Evolutionary conservation across 495 filamentous ascomycete genomes (phyloP), one percentile per base, ranked within the genome.

Genomic region (Penicillium arizonense): DNA sequence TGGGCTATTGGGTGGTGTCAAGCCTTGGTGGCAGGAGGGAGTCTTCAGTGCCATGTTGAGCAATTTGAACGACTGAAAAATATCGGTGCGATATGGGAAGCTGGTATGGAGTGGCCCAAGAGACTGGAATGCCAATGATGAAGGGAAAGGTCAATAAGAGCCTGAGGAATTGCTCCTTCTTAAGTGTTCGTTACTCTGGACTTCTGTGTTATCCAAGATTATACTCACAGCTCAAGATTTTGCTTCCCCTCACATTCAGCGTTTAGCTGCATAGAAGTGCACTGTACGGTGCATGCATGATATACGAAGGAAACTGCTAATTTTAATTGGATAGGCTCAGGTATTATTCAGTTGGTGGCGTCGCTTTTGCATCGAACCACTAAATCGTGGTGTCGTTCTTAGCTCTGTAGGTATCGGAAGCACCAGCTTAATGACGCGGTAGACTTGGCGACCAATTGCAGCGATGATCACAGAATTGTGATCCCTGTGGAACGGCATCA

Each of bases 1-100:
- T 38, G 38, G 52, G 32, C 52, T 55, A 49, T 44, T 20, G 1
- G 32, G 52, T 1, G 44, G 52, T 39, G 52, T 55, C 38, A 43
- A 16, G 44, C 52, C 53, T 45, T 45, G n/a, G n/a, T 32, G 41
- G 28, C 23, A 23, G 47, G 45, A 49, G 2, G 33, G 16, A 41
- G 26, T 47, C 35, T 41, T 47, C 42, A 41, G 39, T 40, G 35
- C 43, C 43, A 53, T 50, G 36, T 53, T 52, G 39, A 37, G 49
- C 40, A 41, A 42, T 50, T 40, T 21, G 13, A 50, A 46, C 13
- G 20, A 46, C 43, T 34, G 6, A 46, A 18, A 46, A 33, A 46
- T 46, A 46, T 46, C 46, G 33, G 46, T 14, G 46, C 20, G 21
- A 34, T 39, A 32, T 49, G 20, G 46, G 46, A 49, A 49, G 32